Conservation (phyloP, 176 grass and related monocot species). For the Oryza australiensis region DNA sequence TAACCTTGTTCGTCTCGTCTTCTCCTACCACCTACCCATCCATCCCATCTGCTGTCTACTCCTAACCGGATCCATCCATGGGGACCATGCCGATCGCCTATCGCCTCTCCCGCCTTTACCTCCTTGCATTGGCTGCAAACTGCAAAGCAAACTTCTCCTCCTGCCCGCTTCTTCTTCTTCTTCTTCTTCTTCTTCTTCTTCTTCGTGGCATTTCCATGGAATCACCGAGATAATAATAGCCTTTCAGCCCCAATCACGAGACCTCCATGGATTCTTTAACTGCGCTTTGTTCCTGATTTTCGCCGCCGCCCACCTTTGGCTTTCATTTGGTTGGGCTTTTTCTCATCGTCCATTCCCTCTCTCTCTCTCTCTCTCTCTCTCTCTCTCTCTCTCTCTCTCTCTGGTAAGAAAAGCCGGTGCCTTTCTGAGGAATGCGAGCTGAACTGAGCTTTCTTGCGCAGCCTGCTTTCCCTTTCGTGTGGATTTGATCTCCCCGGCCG, state of each 20-base stretch:
- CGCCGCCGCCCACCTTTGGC: not conserved
- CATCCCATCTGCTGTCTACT: not conserved
- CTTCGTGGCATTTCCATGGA: not conserved
- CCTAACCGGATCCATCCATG: constrained; percentile 29
- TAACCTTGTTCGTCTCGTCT: not conserved
- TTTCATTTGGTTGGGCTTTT: constrained; percentile 18
- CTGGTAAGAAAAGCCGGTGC: constrained; percentile 22
- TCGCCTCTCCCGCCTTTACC: not conserved
- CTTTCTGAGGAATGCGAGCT: not conserved
- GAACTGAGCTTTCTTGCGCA: constrained; percentile 6
- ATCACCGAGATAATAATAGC: not conserved
- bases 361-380: not conserved
- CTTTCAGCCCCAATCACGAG: constrained; percentile 39
- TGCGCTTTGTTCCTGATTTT: not conserved
- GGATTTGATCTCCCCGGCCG: constrained; percentile 13
- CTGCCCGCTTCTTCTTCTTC: not conserved
- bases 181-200: not conserved
- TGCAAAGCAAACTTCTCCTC: not conserved
- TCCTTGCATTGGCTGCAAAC: not conserved
- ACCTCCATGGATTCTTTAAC: constrained; percentile 20
- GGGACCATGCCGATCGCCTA: constrained; percentile 23
- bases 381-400: not conserved
- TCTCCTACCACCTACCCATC: not conserved
- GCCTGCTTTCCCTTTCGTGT: constrained; percentile 36
- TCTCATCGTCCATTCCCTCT: not conserved